Evolutionary conservation across 495 filamentous ascomycete species (phyloP).

Genomic region (Cercophora sp.): DNA sequence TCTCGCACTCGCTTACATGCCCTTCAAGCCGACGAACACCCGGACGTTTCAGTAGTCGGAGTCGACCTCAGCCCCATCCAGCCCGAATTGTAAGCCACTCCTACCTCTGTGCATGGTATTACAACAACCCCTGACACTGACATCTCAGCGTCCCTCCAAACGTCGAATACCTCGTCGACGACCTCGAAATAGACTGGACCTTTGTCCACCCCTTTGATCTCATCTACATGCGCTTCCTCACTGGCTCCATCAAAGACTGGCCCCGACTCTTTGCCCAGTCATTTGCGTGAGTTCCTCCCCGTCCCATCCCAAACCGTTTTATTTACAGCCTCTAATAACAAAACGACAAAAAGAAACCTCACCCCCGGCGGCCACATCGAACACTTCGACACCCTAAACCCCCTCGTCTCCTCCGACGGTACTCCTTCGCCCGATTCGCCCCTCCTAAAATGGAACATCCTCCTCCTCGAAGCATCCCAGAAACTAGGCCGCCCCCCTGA

Average conservation of each 20-base stretch:
- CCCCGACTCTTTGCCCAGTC: conserved; percentile 33
- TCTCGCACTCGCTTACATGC: not conserved
- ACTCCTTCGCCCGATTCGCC: conserved; percentile 22
- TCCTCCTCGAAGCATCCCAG: conserved; percentile 23
- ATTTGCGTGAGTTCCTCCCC: conserved; percentile 8
- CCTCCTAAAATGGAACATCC: conserved; percentile 21
- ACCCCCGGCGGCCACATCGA: conserved; percentile 41
- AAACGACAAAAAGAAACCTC: conserved; percentile 13
- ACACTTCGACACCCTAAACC: conserved; percentile 19
- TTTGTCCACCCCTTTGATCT: conserved; percentile 44
- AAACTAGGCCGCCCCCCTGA: conserved; percentile 22
- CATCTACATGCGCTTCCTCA: conserved; percentile 43
- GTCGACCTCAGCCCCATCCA: conserved; percentile 47
- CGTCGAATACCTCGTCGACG: conserved; percentile 44
- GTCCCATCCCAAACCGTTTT: no score
- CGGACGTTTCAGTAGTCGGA: conserved; percentile 8
- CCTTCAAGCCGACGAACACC: not conserved
- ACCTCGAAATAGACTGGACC: conserved; percentile 45
- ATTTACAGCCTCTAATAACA: no score
- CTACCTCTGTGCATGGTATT: no score
- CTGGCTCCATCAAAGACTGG: conserved; percentile 43
- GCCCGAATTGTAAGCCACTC: conserved; percentile 30
- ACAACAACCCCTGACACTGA: not conserved
- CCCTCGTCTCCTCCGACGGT: conserved; percentile 21
- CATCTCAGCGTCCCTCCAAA: conserved; percentile 40